A percentile compares a stretch with the other conserved stretches of the same genome.
phyloP scores from a whole-genome alignment of 2,329 filamentous ascomycete genomes.

The Lithohypha guttulata region DNA sequence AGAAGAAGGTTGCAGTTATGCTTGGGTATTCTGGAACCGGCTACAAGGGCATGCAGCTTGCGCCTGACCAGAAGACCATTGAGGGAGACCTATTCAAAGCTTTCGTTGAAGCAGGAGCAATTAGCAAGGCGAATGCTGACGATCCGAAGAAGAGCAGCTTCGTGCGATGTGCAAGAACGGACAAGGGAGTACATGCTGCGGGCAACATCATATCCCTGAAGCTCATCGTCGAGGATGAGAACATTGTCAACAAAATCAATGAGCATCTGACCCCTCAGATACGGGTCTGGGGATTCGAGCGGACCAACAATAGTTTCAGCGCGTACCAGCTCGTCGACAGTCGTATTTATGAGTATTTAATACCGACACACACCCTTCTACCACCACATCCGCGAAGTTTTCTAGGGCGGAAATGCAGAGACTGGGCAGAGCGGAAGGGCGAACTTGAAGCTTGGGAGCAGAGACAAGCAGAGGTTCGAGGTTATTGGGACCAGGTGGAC shows the following conservation, averaged over 20 bases:
- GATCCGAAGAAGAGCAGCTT: constrained; percentile 95
- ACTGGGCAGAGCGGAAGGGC: constrained; percentile 62
- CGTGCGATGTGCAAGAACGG: constrained; percentile 85
- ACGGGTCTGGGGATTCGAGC: constrained; percentile 83
- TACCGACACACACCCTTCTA: constrained; percentile 84
- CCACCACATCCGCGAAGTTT: constrained; percentile 85
- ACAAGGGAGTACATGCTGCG: constrained; percentile 94
- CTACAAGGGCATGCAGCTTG: constrained; percentile 94
- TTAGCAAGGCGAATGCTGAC: constrained; percentile 91
- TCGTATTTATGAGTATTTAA: constrained; percentile 91
- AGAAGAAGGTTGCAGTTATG: constrained; percentile 91
- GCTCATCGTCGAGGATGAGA: constrained; percentile 82
- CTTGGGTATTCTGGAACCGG: constrained; percentile 93
- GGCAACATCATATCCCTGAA: constrained; percentile 94
- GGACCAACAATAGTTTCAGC: constrained; percentile 83
- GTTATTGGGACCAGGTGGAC: constrained; percentile 76
- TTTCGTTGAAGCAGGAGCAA: constrained; percentile 81
- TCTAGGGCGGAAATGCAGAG: constrained; percentile 71
- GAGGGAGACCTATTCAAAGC: constrained; percentile 91
- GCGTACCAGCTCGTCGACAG: constrained; percentile 93
- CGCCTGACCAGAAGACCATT: constrained; percentile 66
- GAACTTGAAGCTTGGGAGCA: constrained; percentile 57
- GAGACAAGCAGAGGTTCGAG: constrained; percentile 64
- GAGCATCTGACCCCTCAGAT: constrained; percentile 75
- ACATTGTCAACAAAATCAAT: constrained; percentile 88